Evolutionary conservation across 2,329 filamentous ascomycete species (phyloP).

Genomic region (Cryphonectria parasitica): DNA sequence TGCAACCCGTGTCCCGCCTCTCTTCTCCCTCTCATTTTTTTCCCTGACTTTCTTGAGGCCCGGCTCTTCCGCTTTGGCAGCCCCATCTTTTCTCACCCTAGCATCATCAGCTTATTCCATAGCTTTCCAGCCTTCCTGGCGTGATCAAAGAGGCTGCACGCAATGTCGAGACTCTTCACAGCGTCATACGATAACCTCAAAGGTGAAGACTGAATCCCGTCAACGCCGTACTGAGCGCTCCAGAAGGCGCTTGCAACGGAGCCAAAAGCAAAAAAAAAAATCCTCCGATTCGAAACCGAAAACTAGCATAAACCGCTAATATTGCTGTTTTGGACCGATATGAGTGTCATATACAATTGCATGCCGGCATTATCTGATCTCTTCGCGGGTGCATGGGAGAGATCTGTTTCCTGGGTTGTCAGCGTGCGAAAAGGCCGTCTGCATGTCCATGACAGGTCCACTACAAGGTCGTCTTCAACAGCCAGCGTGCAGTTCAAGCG

Average conservation of each 20-base stretch:
- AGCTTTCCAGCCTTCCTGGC: not conserved
- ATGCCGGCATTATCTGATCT: conserved; percentile 1
- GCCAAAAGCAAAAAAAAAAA: not conserved
- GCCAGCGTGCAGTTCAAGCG: not conserved
- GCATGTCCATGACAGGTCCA: not conserved
- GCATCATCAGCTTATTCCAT: not conserved
- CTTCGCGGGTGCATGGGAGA: conserved; percentile 3
- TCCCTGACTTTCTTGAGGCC: not conserved
- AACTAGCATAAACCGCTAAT: not conserved
- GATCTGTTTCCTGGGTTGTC: not conserved
- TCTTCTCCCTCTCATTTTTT: not conserved
- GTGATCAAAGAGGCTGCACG: not conserved
- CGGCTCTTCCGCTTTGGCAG: not conserved
- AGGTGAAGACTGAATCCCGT: not conserved
- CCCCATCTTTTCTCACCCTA: not conserved
- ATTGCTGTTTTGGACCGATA: not conserved
- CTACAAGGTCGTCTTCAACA: not conserved
- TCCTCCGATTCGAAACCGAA: not conserved
- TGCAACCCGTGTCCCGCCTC: not conserved
- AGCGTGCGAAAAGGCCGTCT: not conserved
- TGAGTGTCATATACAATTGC: conserved; percentile 8
- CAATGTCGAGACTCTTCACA: not conserved
- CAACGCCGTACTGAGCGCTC: not conserved
- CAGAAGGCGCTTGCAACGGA: not conserved
- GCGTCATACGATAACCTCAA: not conserved